phyloP scores from a whole-genome alignment of 2,329 filamentous ascomycete species.

The Fusarium bulbicola region DNA sequence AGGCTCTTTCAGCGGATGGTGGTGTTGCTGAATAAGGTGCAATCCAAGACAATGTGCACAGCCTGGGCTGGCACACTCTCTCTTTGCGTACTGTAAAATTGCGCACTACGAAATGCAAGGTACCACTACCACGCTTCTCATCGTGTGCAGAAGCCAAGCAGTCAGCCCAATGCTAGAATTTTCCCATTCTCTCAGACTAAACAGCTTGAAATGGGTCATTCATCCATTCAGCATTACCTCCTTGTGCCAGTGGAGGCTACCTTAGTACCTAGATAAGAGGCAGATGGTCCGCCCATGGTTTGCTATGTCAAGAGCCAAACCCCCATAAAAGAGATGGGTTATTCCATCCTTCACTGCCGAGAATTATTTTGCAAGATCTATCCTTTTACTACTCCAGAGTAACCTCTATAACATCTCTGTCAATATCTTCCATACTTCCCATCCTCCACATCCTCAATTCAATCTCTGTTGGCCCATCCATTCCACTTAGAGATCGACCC shows the following conservation, averaged over 20 bases:
- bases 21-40: neutral
- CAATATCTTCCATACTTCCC: neutral
- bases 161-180: neutral
- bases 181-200: slow-evolving; percentile 1
- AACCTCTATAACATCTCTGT: neutral
- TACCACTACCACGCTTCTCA: neutral
- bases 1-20: neutral
- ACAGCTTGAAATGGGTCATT: slow-evolving; percentile 3
- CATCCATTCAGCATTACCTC: neutral
- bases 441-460: neutral
- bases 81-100: neutral
- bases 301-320: neutral
- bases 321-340: neutral
- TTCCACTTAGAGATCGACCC: neutral
- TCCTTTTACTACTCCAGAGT: neutral
- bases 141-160: neutral
- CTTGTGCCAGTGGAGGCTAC: neutral
- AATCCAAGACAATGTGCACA: neutral
- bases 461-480: neutral
- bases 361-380: neutral
- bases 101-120: neutral
- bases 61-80: neutral
- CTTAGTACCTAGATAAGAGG: neutral
- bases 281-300: neutral
- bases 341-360: neutral